phyloP scores from a whole-genome alignment of 2,329 filamentous ascomycete genomes.

The Colletotrichum caudatum region DNA sequence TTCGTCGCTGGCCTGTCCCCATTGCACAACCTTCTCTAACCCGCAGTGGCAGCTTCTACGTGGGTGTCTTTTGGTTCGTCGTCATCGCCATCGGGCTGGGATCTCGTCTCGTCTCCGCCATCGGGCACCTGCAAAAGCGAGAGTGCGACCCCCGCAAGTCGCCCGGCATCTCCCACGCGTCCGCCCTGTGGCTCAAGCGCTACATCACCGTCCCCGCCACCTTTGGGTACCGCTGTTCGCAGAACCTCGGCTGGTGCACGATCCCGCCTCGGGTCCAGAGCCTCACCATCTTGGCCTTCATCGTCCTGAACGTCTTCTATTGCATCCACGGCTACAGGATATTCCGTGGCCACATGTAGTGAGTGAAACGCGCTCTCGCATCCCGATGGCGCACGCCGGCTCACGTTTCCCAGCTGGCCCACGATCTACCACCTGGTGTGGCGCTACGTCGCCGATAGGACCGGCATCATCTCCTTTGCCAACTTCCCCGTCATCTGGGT shows the following conservation, averaged over 20 bases:
- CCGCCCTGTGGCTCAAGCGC: slow-evolving; percentile 49
- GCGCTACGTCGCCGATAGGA: slow-evolving; percentile 72
- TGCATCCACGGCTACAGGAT: slow-evolving; percentile 54
- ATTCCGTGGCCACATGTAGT: slow-evolving; percentile 56
- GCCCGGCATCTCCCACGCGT: slow-evolving; percentile 13
- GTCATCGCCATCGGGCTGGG: slow-evolving; percentile 53
- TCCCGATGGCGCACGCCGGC: neutral
- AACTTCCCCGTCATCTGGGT: slow-evolving; percentile 75
- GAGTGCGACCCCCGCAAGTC: slow-evolving; percentile 33
- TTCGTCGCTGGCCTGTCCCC: neutral
- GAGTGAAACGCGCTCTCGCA: slow-evolving; percentile 33
- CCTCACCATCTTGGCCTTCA: slow-evolving; percentile 54
- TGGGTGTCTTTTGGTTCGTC: slow-evolving; percentile 56
- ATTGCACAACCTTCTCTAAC: slow-evolving; percentile 15
- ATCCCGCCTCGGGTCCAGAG: slow-evolving; percentile 59
- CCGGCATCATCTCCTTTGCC: slow-evolving; percentile 72
- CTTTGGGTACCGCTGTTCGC: slow-evolving; percentile 57
- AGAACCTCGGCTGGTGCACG: slow-evolving; percentile 59
- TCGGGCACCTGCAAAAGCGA: slow-evolving; percentile 28
- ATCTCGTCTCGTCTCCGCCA: slow-evolving; percentile 46
- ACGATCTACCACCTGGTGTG: slow-evolving; percentile 51
- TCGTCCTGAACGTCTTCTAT: slow-evolving; percentile 54
- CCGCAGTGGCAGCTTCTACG: slow-evolving; percentile 45
- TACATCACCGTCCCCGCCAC: slow-evolving; percentile 55
- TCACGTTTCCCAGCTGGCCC: slow-evolving; percentile 49